phyloP scores from a whole-genome alignment of 805 yeast species.

The Brettanomyces naardenensis region DNA sequence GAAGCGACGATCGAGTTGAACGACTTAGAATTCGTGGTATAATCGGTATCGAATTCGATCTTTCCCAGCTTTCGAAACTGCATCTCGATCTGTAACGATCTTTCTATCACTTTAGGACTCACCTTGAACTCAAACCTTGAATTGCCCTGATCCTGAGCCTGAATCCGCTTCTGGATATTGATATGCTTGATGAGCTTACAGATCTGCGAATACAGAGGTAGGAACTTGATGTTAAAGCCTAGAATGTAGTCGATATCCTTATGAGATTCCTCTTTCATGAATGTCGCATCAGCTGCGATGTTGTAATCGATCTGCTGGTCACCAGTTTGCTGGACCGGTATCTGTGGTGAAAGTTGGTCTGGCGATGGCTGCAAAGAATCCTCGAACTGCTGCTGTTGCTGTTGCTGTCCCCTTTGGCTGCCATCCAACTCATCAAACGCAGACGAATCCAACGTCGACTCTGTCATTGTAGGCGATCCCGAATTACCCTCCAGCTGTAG shows the following conservation, averaged over 20 bases:
- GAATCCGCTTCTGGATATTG: constrained; percentile 12
- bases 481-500: background rate
- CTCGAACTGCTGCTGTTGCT: background rate
- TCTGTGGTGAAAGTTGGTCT: background rate
- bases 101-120: constrained; percentile 18
- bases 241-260: constrained; percentile 50
- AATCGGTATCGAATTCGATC: constrained; percentile 5
- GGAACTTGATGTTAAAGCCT: constrained; percentile 59
- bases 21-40: constrained; percentile 5
- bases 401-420: background rate
- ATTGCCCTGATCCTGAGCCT: constrained; percentile 1
- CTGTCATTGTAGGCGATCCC: background rate
- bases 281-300: constrained; percentile 12
- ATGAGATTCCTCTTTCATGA: constrained; percentile 20
- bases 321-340: background rate
- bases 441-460: background rate
- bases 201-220: constrained; percentile 50
- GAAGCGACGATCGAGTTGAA: constrained; percentile 33
- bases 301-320: constrained; percentile 23
- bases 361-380: constrained; percentile 6
- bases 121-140: constrained; percentile 3
- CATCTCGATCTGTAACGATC: constrained; percentile 34
- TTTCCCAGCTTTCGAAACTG: constrained; percentile 22
- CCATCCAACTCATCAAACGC: background rate
- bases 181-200: constrained; percentile 30